These are phyloP conservation scores for Cryptosporidium canis DNA, from an alignment of 169 alveolate species.

Conservation along the genomic window DNA sequence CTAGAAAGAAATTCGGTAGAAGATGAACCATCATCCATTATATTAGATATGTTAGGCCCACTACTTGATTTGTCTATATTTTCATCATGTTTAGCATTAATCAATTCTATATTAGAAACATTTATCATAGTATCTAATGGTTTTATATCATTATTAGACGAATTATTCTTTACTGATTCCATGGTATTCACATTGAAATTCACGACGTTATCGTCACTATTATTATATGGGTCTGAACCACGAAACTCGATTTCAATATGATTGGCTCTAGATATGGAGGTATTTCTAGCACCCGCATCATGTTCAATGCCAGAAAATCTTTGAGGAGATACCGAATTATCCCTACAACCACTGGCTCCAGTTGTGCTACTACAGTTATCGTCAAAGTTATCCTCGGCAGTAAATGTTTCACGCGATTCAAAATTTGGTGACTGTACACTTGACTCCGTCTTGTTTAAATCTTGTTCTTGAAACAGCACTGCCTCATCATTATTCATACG, in stretches of 20 bases:
- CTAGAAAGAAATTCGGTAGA: conserved; percentile 36
- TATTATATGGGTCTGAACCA: not conserved
- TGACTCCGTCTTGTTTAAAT: conserved; percentile 30
- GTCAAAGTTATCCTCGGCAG: conserved; percentile 53
- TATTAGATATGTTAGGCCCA: not conserved
- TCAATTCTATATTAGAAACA: not conserved
- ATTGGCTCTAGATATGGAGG: not conserved
- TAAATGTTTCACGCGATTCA: conserved; percentile 50
- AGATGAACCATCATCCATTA: not conserved
- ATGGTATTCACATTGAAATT: not conserved
- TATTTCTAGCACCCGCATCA: not conserved
- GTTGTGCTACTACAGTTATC: conserved; percentile 71
- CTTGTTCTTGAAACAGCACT: conserved; percentile 67
- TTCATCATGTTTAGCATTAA: conserved; percentile 14
- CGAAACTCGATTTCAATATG: not conserved
- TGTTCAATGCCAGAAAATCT: conserved; percentile 10
- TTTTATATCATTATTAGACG: not conserved
- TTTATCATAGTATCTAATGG: not conserved
- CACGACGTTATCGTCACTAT: not conserved
- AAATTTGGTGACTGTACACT: conserved; percentile 63
- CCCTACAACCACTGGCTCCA: conserved; percentile 72
- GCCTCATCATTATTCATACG: conserved; percentile 54
- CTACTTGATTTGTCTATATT: not conserved
- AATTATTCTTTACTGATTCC: not conserved
- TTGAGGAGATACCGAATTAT: conserved; percentile 58